Conservation (phyloP, 2,329 filamentous ascomycete species). For the Alternaria incomplexa region DNA sequence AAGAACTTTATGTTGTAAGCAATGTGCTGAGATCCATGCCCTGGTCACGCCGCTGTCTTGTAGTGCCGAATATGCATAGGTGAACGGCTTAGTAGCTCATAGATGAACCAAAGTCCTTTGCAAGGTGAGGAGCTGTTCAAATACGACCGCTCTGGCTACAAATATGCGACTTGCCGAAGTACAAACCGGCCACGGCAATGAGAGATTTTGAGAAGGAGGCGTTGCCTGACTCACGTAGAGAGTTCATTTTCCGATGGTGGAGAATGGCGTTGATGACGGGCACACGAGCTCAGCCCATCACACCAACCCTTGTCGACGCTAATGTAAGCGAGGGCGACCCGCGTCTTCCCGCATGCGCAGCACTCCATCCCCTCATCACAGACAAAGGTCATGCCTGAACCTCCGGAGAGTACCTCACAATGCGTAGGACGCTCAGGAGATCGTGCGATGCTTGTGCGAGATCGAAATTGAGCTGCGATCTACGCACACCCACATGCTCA, state of each 20-base stretch:
- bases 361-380: background rate
- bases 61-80: background rate
- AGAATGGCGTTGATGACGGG: background rate
- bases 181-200: background rate
- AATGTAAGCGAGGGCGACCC: background rate
- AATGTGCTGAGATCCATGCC: background rate
- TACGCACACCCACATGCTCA: constrained; percentile 61
- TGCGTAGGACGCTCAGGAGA: constrained; percentile 63
- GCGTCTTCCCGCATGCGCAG: background rate
- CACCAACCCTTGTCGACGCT: background rate
- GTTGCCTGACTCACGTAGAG: background rate
- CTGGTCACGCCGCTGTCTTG: background rate
- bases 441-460: constrained; percentile 64
- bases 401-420: constrained; percentile 29
- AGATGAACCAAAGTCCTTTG: background rate
- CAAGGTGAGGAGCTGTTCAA: background rate
- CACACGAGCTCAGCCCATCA: background rate
- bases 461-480: constrained; percentile 63
- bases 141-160: background rate
- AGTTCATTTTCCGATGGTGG: background rate
- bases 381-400: background rate
- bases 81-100: background rate
- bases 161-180: background rate
- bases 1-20: background rate
- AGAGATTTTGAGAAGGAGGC: background rate